Percentiles rank a stretch among this genome's conserved stretches.
phyloP scores from a whole-genome alignment of 352 stramenopile genomes.

The Phytophthora quininea region DNA sequence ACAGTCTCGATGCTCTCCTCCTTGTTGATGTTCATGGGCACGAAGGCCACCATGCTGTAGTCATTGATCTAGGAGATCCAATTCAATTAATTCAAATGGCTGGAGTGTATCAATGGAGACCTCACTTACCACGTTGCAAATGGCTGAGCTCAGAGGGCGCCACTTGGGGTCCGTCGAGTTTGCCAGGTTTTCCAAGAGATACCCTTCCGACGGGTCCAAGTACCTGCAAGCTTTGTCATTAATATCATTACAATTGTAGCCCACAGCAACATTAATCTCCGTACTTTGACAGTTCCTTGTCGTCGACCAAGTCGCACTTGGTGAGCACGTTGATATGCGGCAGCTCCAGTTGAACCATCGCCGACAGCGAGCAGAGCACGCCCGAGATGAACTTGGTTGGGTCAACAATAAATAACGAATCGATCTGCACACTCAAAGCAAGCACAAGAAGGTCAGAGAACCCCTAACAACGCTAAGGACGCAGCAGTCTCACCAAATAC shows the following conservation, averaged over 20 bases:
- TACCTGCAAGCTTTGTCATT: slow-evolving; percentile 39
- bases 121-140: slow-evolving; percentile 85
- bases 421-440: slow-evolving; percentile 65
- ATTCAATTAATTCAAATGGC: slow-evolving; percentile 5
- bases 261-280: slow-evolving; percentile 6
- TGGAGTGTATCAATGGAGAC: not conserved
- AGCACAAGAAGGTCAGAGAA: not conserved
- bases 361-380: slow-evolving; percentile 95
- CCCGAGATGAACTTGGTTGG: slow-evolving; percentile 98
- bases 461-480: not conserved
- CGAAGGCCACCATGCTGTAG: slow-evolving; percentile 98
- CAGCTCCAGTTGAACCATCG: slow-evolving; percentile 99
- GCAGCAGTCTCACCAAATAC: slow-evolving; percentile 67
- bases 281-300: slow-evolving; percentile 90
- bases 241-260: too few relatives aligned
- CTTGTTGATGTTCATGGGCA: slow-evolving; percentile 97
- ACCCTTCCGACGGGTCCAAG: slow-evolving; percentile 83
- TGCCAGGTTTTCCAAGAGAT: slow-evolving; percentile 83
- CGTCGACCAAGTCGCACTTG: slow-evolving; percentile 91
- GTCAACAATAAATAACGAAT: slow-evolving; percentile 95
- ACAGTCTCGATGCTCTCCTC: slow-evolving; percentile 98
- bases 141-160: slow-evolving; percentile 78
- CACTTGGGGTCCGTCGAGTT: slow-evolving; percentile 84
- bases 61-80: slow-evolving; percentile 83
- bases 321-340: slow-evolving; percentile 94